Base-by-base conservation (phyloP, 306 rosid genomes). In the Sicyos edulis region DNA sequence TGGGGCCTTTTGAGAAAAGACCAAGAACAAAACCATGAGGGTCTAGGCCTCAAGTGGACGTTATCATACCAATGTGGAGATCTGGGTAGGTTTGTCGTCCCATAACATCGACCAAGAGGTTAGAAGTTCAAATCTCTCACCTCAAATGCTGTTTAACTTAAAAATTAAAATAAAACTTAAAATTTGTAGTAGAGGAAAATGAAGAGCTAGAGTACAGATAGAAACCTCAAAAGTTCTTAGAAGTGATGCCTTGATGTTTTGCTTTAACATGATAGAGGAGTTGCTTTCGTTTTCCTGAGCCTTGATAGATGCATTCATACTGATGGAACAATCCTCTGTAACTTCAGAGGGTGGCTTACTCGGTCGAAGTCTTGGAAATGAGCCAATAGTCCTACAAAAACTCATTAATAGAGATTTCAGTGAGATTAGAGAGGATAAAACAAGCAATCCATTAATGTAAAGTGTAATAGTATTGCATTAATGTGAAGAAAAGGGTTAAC, bases 141-240 rank as follows among this genome's bases (percentile, higher is more conserved):
- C 8, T 3, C 7, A 37, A 37, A 5, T 37, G 44, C 6, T 37
- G 44, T 37, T 37, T 5, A 37, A 37, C 44, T 37, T 37, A 37
- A 37, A 37, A 37, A 37, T 37, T 37, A 5, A 37, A 37, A 3
- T 37, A 37, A 37, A 37, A 37, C 44, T 37, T 37, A 37, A 37
- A 37, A 29, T 62, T 62, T 62, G 29, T 16, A 15, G 15, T 0
- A 40, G 44, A n/a, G 13, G 8, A 42, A 65, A 26, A 65, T 24
- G 20, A 34, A 29, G 67, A 61, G 14, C 1, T n/a, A 65, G 19
- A 17, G 4, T 0, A 52, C 7, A 51, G 8, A 69, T 13, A 14
- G 2, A 45, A 32, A 70, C 74, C 74, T 70, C 74, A 8, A 70
- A 70, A 8, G 49, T 70, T 32, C 74, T 70, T 29, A 50, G 60